These are phyloP conservation scores for Metschnikowia hibisci DNA, from an alignment of 805 yeast genomes.

Conservation along the genomic window DNA sequence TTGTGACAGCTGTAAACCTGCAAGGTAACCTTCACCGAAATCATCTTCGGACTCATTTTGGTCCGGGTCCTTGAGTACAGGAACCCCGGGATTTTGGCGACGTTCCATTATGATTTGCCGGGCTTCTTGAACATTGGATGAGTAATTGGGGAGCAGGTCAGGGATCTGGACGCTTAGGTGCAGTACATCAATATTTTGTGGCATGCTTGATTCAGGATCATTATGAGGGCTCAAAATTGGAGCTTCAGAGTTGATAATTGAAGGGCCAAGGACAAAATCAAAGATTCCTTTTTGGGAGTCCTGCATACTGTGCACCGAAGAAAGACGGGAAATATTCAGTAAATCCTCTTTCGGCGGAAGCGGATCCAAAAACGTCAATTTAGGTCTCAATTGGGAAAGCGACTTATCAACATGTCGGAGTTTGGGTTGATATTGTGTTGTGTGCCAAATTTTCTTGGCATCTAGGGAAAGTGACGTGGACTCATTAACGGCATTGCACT, in stretches of 20 bases:
- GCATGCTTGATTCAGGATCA: too few relatives aligned
- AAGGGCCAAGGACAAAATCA: background rate
- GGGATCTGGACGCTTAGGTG: background rate
- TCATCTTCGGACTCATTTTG: conserved; percentile 15
- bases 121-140: background rate
- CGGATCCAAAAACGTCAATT: conserved; percentile 16
- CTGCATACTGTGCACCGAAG: background rate
- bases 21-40: conserved; percentile 18
- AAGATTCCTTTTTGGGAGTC: background rate
- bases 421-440: conserved; percentile 24
- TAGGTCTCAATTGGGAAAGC: conserved; percentile 8
- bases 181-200: too few relatives aligned
- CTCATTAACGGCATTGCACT: conserved; percentile 30
- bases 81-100: background rate
- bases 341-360: conserved; percentile 8
- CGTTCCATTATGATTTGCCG: conserved; percentile 1
- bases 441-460: conserved; percentile 29
- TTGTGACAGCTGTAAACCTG: conserved; percentile 17
- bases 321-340: conserved; percentile 9
- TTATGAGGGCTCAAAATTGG: background rate
- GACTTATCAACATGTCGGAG: conserved; percentile 18
- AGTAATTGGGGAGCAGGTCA: background rate
- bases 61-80: background rate
- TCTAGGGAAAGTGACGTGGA: conserved; percentile 38
- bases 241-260: background rate